A percentile compares a stretch with the other conserved stretches of the same genome.
phyloP scores from a whole-genome alignment of 225 moss, liverwort and hornwort genomes.

The Polytrichum formosum region DNA sequence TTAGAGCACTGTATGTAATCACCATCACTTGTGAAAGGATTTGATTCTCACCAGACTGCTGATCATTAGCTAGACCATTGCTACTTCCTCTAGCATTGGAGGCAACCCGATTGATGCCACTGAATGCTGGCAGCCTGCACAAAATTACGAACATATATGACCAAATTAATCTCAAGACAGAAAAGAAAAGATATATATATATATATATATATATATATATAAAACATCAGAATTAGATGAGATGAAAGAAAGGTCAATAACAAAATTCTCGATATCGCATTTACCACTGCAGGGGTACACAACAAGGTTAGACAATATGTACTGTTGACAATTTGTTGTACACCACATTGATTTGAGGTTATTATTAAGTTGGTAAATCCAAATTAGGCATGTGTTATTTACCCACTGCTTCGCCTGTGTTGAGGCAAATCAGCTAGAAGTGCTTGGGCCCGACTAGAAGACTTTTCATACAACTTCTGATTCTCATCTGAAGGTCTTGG shows the following conservation, averaged over 20 bases:
- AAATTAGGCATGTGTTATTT: constrained; percentile 4
- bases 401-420: constrained; percentile 56
- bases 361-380: background rate
- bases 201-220: no score
- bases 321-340: background rate
- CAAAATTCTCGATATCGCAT: no score
- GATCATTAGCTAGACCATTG: constrained; percentile 40
- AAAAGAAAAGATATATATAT: no score
- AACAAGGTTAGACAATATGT: no score
- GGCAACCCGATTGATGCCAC: constrained; percentile 34
- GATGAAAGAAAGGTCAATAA: no score
- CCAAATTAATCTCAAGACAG: no score
- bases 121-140: constrained; percentile 46
- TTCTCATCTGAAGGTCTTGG: constrained; percentile 32
- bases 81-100: constrained; percentile 38
- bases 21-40: constrained; percentile 10
- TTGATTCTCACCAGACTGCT: constrained; percentile 40
- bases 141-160: background rate
- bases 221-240: no score
- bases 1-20: no score
- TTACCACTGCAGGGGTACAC: no score
- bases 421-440: constrained; percentile 41
- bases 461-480: constrained; percentile 41
- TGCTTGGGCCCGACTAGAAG: constrained; percentile 39
- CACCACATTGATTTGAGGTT: background rate